phyloP scores from a whole-genome alignment of 352 stramenopile species.

The Phytopythium litorale region DNA sequence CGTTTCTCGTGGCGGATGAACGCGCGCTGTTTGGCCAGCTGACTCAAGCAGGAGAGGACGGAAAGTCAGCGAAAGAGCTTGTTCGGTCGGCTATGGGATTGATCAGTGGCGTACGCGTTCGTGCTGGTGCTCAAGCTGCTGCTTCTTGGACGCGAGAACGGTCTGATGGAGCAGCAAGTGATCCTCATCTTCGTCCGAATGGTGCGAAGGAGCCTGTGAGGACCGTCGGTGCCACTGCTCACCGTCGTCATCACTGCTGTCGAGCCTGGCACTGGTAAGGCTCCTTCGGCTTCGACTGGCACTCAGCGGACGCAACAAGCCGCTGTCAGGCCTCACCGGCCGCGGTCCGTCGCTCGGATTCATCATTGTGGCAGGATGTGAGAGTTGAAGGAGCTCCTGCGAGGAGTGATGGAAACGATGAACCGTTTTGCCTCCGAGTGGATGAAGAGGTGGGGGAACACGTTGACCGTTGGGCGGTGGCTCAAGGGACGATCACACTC shows the following conservation, averaged over 20 bases:
- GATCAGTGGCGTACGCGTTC: slow-evolving; percentile 32
- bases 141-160: slow-evolving; percentile 60
- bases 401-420: neutral
- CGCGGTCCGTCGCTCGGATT: neutral
- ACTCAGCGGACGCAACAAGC: neutral
- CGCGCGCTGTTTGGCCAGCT: slow-evolving; percentile 70
- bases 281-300: slow-evolving; percentile 1
- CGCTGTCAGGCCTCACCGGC: neutral
- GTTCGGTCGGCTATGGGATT: neutral
- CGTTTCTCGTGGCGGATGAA: slow-evolving; percentile 80
- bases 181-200: slow-evolving; percentile 38
- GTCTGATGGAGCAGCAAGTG: slow-evolving; percentile 65
- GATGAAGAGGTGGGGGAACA: neutral
- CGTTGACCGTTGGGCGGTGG: neutral
- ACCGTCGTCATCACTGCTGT: neutral
- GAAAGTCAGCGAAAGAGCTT: neutral
- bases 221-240: slow-evolving; percentile 2
- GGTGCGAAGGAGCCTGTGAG: too few relatives aligned
- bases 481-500: too few relatives aligned
- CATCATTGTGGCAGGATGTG: neutral
- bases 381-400: neutral
- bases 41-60: neutral
- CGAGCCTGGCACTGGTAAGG: neutral
- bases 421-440: neutral
- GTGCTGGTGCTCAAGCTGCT: slow-evolving; percentile 57